Evolutionary conservation across 805 yeast species (phyloP), one percentile per base, ranked within the genome.

Genomic region (Wickerhamomyces tratensis): DNA sequence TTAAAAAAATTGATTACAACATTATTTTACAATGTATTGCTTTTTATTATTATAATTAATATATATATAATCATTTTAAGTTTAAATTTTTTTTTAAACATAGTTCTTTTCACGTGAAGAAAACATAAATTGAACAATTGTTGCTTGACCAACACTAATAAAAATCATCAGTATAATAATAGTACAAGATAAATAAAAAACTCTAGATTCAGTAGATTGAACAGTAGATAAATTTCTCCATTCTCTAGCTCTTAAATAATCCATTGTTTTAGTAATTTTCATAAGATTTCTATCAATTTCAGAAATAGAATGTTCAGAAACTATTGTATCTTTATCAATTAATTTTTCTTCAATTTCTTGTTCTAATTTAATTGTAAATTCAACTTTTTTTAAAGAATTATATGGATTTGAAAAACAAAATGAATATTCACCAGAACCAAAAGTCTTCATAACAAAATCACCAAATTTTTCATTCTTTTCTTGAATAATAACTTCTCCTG

Each of bases 201-300:
- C 74, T 58, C 95, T 78, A 15, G 80, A 67, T 56, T 82, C 86
- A 31, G 95, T 86, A 40, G 86, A 77, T 61, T 72, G 71, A 48
- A 86, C 96, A 37, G 96, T 86, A 40, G 91, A 84, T 76, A 88
- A 93, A 67, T 93, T 93, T 71, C 99, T 81, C 77, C 86, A 84
- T 70, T 89, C 95, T 70, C 99, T 84, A 14, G 97, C 88, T 71
- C 88, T 87, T 68, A 91, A 79, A 64, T 93, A 87, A 57, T 83
- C 86, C 64, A 91, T 68, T 64, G 77, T 66, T 57, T 72, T 74
- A 50, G 67, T 71, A 48, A 77, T 72, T 47, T 74, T 78, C 50
- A 72, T 76, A 55, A 78, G 65, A 58, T 76, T 79, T 51, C 69
- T 62, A 53, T 76, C 81, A 51, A 79, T 78, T 58, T 72, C 77